Base-by-base conservation (phyloP, 441 rosid genomes). In the Syzygium syzygioides region DNA sequence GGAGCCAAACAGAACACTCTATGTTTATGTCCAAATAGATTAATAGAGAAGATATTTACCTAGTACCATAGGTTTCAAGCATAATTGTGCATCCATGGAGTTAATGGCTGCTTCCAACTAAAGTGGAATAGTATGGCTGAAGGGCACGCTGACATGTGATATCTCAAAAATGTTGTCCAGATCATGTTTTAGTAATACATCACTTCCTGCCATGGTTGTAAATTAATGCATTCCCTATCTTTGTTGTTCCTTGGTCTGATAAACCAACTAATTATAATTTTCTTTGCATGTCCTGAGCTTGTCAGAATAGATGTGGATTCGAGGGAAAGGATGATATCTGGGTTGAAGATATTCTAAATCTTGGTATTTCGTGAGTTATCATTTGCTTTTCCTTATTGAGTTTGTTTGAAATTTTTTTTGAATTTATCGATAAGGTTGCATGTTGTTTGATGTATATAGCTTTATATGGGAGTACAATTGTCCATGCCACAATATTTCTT, bases 291-390 rank as follows among this genome's bases (percentile, higher is more conserved):
- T 89, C 89, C 55, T 52, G 71, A 85, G 79, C 79, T 90, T 71
- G 91, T 93, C 97, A 98, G 99, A 97, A 97, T 92, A 95, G 97
- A 94, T 98, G 99, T 87, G 98, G 99, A 86, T 98, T 97, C 50
- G 98, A 96, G 93, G 95, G 91, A 90, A 96, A 92, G 91, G 99
- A 97, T 37, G 99, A 97, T 90, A 94, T 97, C 89, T 96, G 98
- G 99, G 99, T 97, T 88, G 91, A 97, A 91, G 96, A 96, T 93
- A 97, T 96, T 94, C 99, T 98, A 89, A 95, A 98, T 91, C 98
- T 96, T 66, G 99, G 99, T 66, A 94, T 97, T 91, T 95, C 94
- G 99, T 97, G 93, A 95, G 99, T 96, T 86, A 53, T 92, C 86
- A 55, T 79, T 34, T 86, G 88, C 88, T 85, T 86, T 55, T 88